These are phyloP conservation scores for Isochrysis galbana DNA, from an alignment of 78 protist species.

Conservation along the genomic window DNA sequence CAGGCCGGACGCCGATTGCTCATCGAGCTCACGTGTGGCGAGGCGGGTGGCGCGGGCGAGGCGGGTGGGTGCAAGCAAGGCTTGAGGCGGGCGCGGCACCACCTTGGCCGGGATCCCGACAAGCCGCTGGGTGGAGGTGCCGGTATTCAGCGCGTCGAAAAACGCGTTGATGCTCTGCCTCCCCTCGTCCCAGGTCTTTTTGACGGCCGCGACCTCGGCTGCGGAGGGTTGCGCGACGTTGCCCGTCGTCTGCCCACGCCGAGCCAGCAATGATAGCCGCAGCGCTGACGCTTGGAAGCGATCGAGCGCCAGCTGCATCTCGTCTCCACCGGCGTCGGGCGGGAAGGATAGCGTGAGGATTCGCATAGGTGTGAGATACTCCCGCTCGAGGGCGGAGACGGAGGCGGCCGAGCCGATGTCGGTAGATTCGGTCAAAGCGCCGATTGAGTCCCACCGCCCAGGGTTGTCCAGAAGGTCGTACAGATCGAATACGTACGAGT, in stretches of 20 bases:
- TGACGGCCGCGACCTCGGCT: neutral
- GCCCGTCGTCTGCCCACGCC: neutral
- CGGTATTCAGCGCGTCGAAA: neutral
- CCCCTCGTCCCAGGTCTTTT: neutral
- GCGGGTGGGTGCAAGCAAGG: neutral
- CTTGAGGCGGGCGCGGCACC: neutral
- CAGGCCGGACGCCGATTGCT: neutral
- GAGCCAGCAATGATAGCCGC: neutral
- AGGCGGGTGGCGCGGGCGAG: too few species aligned
- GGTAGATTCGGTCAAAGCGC: neutral
- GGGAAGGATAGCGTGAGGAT: conserved; percentile 12
- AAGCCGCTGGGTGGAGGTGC: neutral
- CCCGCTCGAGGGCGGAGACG: neutral
- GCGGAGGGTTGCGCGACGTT: neutral
- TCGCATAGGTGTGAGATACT: neutral
- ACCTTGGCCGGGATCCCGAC: neutral
- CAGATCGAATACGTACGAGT: neutral
- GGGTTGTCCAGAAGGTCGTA: neutral
- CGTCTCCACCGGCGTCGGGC: conserved; percentile 16
- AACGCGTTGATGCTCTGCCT: neutral
- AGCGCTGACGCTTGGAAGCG: neutral
- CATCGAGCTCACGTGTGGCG: too few species aligned
- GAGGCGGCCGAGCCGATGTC: conserved; percentile 11
- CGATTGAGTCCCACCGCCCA: neutral
- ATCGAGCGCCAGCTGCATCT: neutral